Base-by-base conservation (phyloP, 208 protist genomes). In the Trypanosoma boissoni region DNA sequence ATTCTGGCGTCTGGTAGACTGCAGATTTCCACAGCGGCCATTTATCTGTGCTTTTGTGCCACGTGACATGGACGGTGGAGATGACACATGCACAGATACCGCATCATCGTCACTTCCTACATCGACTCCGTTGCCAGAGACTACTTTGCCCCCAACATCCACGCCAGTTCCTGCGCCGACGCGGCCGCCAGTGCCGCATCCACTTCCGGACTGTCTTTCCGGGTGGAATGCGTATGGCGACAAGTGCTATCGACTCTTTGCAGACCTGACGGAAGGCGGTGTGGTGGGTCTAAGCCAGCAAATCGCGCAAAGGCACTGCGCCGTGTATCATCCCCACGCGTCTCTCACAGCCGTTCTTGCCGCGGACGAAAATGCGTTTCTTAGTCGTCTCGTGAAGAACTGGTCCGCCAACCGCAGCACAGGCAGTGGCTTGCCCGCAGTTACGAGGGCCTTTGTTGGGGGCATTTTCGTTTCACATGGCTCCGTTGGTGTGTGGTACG, bases 171-270 rank as follows among this genome's bases (percentile, higher is more conserved):
- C n/a, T n/a, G 49, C 28, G 27, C 71, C 74, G 10, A 37, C 43
- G 10, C 63, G 72, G 5, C 78, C 71, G 2, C 51, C 65, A 4
- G 66, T 76, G 4, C 74, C 74, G 27, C 48, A 64, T 50, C 73
- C 80, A 12, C 55, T 66, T 10, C 74, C 67, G 5, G 34, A 63
- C 6, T 88, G 81, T 67, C 54, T 75, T 4, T 26, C n/a, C 3
- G 81, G 74, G 31, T 88, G 77, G 81, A 68, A 52, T 10, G 20
- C 81, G 23, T 48, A 78, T 7, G 26, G 39, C 0, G 69, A 54
- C 29, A 73, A 72, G 43, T 89, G 82, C 66, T 89, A 89, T 54
- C 58, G 57, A 3, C 60, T 84, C 27, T 71, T 78, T 54, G 57
- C 72, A 1, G 43, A 66, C 1, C 55, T 52, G 0, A 67, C 43